phyloP scores from a whole-genome alignment of 75 land plant species.

The Cryptomeria japonica region DNA sequence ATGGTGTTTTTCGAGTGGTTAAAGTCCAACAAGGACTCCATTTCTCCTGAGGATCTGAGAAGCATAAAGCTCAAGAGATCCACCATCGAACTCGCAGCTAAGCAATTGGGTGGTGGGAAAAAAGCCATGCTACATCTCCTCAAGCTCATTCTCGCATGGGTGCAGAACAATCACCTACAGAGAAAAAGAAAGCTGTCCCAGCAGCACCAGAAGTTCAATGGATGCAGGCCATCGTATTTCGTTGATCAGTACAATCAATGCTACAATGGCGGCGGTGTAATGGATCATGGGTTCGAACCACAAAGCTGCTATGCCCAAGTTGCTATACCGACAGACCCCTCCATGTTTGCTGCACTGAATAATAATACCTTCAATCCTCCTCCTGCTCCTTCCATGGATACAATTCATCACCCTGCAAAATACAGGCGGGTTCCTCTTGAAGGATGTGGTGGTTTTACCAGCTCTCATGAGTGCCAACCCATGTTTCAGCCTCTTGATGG shows the following conservation, averaged over 20 bases:
- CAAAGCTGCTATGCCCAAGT: background rate
- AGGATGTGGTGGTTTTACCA: background rate
- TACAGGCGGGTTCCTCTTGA: slow-evolving; percentile 10
- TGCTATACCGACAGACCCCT: background rate
- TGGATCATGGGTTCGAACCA: background rate
- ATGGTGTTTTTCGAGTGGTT: slow-evolving; percentile 73
- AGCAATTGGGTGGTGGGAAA: slow-evolving; percentile 65
- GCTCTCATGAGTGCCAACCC: background rate
- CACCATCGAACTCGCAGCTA: slow-evolving; percentile 66
- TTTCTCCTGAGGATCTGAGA: slow-evolving; percentile 70
- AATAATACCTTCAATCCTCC: background rate
- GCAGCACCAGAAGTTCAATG: background rate
- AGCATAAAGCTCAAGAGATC: slow-evolving; percentile 67
- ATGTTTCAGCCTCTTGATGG: background rate
- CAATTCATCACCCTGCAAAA: slow-evolving; percentile 8
- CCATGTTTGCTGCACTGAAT: background rate
- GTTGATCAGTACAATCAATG: slow-evolving; percentile 5
- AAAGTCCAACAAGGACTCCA: slow-evolving; percentile 53
- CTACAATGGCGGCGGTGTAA: background rate
- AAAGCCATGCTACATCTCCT: slow-evolving; percentile 63
- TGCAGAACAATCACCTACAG: slow-evolving; percentile 62
- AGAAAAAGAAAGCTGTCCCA: slow-evolving; percentile 21
- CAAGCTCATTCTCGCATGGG: slow-evolving; percentile 77
- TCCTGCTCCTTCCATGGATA: background rate
- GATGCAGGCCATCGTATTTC: background rate